phyloP scores from a whole-genome alignment of 345 rosid genomes.

The Hibiscus syriacus region DNA sequence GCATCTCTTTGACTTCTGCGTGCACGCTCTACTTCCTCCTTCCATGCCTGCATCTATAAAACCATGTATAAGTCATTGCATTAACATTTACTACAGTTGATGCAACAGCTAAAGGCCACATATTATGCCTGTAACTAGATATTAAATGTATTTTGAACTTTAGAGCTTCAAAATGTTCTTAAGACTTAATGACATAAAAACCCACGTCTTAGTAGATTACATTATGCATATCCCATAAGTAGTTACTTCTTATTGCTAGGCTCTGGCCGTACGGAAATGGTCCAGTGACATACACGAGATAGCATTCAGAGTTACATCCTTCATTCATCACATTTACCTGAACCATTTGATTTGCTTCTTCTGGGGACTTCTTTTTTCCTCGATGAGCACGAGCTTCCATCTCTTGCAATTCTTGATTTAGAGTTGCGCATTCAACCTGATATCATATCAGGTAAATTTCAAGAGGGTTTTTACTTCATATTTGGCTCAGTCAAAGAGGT shows the following conservation, averaged over 20 bases:
- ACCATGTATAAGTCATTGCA: slow-evolving; percentile 8
- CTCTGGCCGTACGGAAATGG: too few relatives aligned
- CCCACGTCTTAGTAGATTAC: neutral
- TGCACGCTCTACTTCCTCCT: slow-evolving; percentile 92
- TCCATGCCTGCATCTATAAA: slow-evolving; percentile 82
- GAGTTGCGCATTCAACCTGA: slow-evolving; percentile 79
- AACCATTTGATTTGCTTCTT: slow-evolving; percentile 82
- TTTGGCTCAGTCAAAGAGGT: neutral
- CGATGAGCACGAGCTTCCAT: slow-evolving; percentile 83
- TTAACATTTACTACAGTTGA: neutral
- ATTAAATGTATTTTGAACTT: neutral
- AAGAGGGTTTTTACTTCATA: slow-evolving; percentile 9
- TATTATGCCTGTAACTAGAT: neutral
- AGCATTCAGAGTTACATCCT: neutral
- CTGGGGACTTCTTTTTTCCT: slow-evolving; percentile 83
- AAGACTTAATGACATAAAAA: slow-evolving; percentile 11
- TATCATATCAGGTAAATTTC: slow-evolving; percentile 17
- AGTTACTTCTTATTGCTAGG: too few relatives aligned
- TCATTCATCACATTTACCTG: slow-evolving; percentile 46
- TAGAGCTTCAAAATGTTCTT: neutral
- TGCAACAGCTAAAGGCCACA: neutral
- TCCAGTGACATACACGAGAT: neutral
- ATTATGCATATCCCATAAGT: neutral
- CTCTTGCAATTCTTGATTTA: slow-evolving; percentile 94
- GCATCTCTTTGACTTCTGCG: slow-evolving; percentile 93